These are phyloP conservation scores for Calonectria fujianensis DNA, from an alignment of 2,329 filamentous ascomycete genomes.

Conservation along the genomic window DNA sequence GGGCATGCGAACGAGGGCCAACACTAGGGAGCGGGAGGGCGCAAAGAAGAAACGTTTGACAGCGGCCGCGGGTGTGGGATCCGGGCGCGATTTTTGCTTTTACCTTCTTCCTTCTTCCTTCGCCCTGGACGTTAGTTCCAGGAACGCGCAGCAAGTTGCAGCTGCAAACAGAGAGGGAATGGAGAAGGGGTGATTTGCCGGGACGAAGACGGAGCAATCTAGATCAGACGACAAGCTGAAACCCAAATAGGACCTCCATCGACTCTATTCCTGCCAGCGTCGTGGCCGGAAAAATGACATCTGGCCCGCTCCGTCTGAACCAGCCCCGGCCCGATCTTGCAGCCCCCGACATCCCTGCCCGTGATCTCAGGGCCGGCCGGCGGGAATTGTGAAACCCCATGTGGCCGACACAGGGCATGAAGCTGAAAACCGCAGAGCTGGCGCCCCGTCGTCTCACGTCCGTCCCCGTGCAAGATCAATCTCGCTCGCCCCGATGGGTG, in stretches of 20 bases:
- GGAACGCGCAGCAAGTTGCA: neutral
- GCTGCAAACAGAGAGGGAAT: neutral
- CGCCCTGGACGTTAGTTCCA: neutral
- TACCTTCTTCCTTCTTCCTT: neutral
- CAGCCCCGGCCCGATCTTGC: constrained; percentile 14
- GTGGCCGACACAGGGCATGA: constrained; percentile 10
- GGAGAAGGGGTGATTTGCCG: neutral
- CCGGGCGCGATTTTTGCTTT: neutral
- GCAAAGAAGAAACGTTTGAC: constrained; percentile 20
- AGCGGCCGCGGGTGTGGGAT: neutral
- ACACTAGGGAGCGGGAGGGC: constrained; percentile 15
- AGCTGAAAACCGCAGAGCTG: constrained; percentile 3
- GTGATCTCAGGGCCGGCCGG: constrained; percentile 12
- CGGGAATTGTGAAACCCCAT: constrained; percentile 22
- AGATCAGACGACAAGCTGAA: constrained; percentile 24
- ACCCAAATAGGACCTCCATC: constrained; percentile 1
- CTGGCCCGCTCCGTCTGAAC: constrained; percentile 9
- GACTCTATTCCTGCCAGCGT: neutral
- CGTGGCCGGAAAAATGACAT: constrained; percentile 12
- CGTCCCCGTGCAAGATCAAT: constrained; percentile 6
- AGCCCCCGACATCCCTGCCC: constrained; percentile 3
- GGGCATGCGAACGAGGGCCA: constrained; percentile 15
- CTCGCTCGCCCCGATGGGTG: constrained; percentile 4
- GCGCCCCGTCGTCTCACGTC: constrained; percentile 10
- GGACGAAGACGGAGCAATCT: constrained; percentile 16